Base-by-base conservation (phyloP, 2,329 filamentous ascomycete genomes). In the Allantophomopsis cytisporea region DNA sequence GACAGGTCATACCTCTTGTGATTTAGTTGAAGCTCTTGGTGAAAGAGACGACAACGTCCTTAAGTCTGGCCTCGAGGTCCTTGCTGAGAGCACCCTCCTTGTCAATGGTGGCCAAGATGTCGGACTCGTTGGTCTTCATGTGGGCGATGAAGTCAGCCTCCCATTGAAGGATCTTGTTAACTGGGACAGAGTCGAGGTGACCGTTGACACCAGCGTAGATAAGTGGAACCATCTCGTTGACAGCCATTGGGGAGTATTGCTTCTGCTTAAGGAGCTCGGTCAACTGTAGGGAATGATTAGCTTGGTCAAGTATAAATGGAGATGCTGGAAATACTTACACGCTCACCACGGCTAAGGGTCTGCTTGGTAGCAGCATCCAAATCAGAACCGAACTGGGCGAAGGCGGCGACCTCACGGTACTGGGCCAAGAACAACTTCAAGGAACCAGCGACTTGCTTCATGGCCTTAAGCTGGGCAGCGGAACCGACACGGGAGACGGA, bases 381-480 rank as follows among this genome's bases (percentile, higher is more conserved):
- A 76, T 98, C 91, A 62, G 91, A 98, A 82, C 91, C 91, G 79
- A 98, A 98, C 73, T 98, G 91, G 57, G 91, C 89, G 71, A 98
- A 98, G 56, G 91, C 91, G 60, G 91, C 91, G 49, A 98, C 91
- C 71, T 98, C 91, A 91, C 91, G 91, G 80, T 98, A 98, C 75
- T 98, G 91, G 59, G 91, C 91, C 83, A 98, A 85, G 87, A 96
- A 98, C 57, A 98, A 87, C 81, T 98, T 98, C 62, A 98, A 76
- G 55, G 89, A 96, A 79, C 91, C 91, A 60, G 91, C 91, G 58
- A 98, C 91, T 77, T 98, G 91, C 81, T 98, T 98, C 91, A 98
- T 98, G 71, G 91, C 88, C 85, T 96, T 98, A 67, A 96, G 79
- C 79, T 98, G 91, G 63, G 91, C 91, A 65, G 91, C 86, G 61